Evolutionary conservation across 1,139 yeast species (phyloP).

Genomic region (Diutina neorugosa): DNA sequence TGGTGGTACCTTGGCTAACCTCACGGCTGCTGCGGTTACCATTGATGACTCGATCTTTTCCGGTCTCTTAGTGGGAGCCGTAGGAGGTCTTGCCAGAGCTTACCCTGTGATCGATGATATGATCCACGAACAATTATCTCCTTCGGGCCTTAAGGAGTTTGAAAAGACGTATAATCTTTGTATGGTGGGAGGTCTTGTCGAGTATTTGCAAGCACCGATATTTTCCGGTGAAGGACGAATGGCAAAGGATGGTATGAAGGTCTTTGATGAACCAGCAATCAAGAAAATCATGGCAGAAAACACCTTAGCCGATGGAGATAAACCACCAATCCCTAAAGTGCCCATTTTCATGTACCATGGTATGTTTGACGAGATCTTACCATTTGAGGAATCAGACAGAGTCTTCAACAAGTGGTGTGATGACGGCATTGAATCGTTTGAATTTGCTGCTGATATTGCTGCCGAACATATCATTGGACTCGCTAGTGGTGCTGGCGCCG

Average conservation of each 20-base stretch:
- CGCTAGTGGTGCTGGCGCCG: constrained; percentile 5
- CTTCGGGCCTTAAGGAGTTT: not conserved
- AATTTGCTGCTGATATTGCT: constrained; percentile 13
- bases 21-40: constrained; percentile 12
- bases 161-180: constrained; percentile 6
- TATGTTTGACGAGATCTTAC: constrained; percentile 8
- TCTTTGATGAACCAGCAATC: constrained; percentile 8
- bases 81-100: constrained; percentile 17
- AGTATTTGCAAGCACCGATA: constrained; percentile 9
- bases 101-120: constrained; percentile 13
- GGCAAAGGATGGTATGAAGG: constrained; percentile 10
- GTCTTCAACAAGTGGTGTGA: constrained; percentile 7
- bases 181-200: constrained; percentile 5
- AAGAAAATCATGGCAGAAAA: constrained; percentile 6
- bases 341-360: constrained; percentile 10
- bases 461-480: constrained; percentile 15
- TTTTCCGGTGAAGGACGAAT: constrained; percentile 12
- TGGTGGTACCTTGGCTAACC: constrained; percentile 23
- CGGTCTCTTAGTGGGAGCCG: constrained; percentile 16
- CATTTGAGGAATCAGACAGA: constrained; percentile 6
- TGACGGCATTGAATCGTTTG: constrained; percentile 8
- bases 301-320: constrained; percentile 7
- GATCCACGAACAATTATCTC: not conserved
- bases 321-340: constrained; percentile 9
- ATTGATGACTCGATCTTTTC: constrained; percentile 16